phyloP scores from a whole-genome alignment of 352 stramenopile genomes.

The Bremia lactucae region DNA sequence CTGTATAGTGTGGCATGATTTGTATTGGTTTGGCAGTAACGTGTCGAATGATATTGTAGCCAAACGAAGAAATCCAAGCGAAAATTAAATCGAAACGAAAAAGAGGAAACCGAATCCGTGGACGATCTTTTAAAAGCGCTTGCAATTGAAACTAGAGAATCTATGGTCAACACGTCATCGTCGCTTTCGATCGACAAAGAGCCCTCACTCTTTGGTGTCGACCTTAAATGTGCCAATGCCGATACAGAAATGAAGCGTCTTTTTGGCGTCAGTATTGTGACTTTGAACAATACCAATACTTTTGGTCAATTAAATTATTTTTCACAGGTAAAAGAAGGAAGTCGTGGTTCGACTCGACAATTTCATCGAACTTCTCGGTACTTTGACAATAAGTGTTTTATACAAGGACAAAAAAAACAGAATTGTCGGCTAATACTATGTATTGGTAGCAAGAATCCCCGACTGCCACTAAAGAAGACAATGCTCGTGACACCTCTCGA shows the following conservation, averaged over 20 bases:
- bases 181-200: constrained; percentile 29
- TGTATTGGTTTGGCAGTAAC: neutral
- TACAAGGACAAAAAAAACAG: neutral
- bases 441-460: constrained; percentile 33
- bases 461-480: constrained; percentile 63
- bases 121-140: constrained; percentile 64
- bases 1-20: neutral
- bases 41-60: constrained; percentile 6
- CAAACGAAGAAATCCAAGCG: constrained; percentile 26
- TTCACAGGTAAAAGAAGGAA: constrained; percentile 49
- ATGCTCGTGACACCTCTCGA: constrained; percentile 65
- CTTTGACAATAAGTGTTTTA: neutral
- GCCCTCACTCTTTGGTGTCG: constrained; percentile 54
- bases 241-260: constrained; percentile 87
- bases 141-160: constrained; percentile 27
- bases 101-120: constrained; percentile 27
- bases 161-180: constrained; percentile 26
- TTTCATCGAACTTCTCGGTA: constrained; percentile 57
- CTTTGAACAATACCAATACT: neutral
- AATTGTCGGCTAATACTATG: neutral
- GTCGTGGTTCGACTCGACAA: constrained; percentile 31
- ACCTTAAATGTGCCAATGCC: constrained; percentile 68
- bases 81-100: constrained; percentile 20
- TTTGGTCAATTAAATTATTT: neutral
- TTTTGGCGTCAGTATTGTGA: constrained; percentile 43